Conservation (phyloP, 805 yeast genomes). For the Gaillardinia entomophila region DNA sequence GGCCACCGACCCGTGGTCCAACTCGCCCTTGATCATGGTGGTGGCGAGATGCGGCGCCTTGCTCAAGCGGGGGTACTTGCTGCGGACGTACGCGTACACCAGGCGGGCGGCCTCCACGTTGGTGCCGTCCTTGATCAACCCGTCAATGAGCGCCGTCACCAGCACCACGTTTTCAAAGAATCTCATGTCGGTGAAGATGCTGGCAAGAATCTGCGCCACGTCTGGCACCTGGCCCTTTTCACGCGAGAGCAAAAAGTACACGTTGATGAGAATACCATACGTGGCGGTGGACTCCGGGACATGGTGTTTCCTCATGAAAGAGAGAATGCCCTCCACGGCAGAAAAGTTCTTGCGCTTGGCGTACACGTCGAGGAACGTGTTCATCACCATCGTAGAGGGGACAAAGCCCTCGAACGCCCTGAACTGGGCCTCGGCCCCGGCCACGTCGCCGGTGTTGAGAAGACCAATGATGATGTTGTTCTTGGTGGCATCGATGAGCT, state of each 20-base stretch:
- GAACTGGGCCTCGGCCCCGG: constrained; percentile 41
- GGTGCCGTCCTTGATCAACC: constrained; percentile 42
- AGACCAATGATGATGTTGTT: constrained; percentile 44
- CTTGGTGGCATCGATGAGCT: constrained; percentile 34
- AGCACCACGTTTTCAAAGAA: constrained; percentile 41
- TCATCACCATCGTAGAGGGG: constrained; percentile 48
- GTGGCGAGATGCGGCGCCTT: constrained; percentile 35
- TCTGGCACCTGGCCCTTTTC: constrained; percentile 40
- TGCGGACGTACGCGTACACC: constrained; percentile 38
- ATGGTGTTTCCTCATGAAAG: constrained; percentile 35
- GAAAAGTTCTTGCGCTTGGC: constrained; percentile 35
- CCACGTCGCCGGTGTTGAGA: constrained; percentile 30
- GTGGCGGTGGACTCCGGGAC: constrained; percentile 58
- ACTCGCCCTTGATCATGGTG: constrained; percentile 43
- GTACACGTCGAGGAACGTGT: constrained; percentile 42
- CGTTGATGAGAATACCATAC: constrained; percentile 53
- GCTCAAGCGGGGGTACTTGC: constrained; percentile 18
- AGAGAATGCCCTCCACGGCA: constrained; percentile 44
- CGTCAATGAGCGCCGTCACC: constrained; percentile 47
- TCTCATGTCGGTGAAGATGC: constrained; percentile 26
- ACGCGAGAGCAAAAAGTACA: constrained; percentile 41
- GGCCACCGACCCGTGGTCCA: constrained; percentile 30
- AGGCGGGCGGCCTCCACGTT: constrained; percentile 47
- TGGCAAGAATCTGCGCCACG: constrained; percentile 33
- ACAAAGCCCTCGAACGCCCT: constrained; percentile 29